A percentile compares a stretch with the other conserved stretches of the same genome.
Evolutionary conservation across 83 land plant species (phyloP).

Genomic region (Thuja plicata): DNA sequence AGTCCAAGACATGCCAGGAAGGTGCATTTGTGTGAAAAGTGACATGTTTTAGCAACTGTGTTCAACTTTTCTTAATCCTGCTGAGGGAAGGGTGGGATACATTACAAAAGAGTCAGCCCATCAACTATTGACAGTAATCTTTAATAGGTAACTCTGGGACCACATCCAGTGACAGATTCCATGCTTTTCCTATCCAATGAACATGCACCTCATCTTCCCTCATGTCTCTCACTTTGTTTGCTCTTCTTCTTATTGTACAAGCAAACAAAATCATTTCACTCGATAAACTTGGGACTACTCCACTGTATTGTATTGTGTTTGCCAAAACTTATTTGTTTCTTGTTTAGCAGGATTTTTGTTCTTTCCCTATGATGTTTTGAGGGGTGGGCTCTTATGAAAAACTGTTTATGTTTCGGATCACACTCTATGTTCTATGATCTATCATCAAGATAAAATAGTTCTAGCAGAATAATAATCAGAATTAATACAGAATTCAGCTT

Average conservation of each 20-base stretch:
- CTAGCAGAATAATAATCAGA: too few relatives aligned
- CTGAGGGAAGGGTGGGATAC: not conserved
- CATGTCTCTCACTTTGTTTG: not conserved
- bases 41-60: not conserved
- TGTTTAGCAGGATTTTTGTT: not conserved
- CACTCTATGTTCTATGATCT: too few relatives aligned
- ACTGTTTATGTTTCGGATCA: too few relatives aligned
- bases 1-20: not conserved
- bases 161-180: not conserved
- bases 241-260: not conserved
- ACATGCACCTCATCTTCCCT: not conserved
- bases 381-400: too few relatives aligned
- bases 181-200: not conserved
- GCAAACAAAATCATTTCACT: not conserved
- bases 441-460: too few relatives aligned
- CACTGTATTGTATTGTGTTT: not conserved
- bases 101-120: not conserved
- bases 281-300: not conserved
- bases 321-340: not conserved
- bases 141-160: not conserved
- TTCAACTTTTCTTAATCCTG: not conserved
- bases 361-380: not conserved
- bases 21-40: not conserved
- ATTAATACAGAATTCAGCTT: not conserved
- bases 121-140: not conserved